Conservation (phyloP, 139 green algal species). For the Haematococcus lacustris region DNA sequence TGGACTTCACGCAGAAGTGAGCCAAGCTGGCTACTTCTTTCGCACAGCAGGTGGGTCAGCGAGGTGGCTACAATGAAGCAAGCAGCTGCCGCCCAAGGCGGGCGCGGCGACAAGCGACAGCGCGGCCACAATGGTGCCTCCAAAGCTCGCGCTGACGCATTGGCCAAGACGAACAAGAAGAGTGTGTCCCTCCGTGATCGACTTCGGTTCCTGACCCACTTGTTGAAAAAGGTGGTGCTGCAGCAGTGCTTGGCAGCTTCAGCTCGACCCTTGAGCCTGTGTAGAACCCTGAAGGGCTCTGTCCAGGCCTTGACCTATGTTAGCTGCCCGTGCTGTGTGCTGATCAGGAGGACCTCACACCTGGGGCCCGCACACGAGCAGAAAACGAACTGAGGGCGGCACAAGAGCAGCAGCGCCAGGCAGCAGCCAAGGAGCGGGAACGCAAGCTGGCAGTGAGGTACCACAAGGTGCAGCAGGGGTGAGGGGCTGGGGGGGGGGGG, state of each 20-base stretch:
- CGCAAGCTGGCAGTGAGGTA: conserved; percentile 61
- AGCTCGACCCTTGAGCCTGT: background rate
- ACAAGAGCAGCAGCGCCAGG: background rate
- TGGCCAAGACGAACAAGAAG: no score
- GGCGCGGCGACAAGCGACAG: no score
- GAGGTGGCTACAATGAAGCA: no score
- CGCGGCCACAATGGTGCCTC: no score
- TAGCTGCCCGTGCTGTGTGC: background rate
- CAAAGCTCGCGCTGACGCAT: no score
- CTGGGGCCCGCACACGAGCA: background rate
- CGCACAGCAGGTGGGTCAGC: no score
- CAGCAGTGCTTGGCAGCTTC: background rate
- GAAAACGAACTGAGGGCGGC: background rate
- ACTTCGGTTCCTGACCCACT: background rate
- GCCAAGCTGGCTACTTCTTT: no score
- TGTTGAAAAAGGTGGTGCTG: background rate
- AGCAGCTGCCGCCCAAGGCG: no score
- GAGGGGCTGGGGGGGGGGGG: no score
- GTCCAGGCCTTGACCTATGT: background rate
- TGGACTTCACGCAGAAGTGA: no score
- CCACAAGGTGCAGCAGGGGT: conserved; percentile 65
- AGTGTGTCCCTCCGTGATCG: background rate
- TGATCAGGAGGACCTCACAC: background rate
- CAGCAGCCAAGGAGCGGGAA: conserved; percentile 19
- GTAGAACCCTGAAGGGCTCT: background rate